phyloP scores from a whole-genome alignment of 805 yeast genomes.

The Debaryomyces prosopidis region DNA sequence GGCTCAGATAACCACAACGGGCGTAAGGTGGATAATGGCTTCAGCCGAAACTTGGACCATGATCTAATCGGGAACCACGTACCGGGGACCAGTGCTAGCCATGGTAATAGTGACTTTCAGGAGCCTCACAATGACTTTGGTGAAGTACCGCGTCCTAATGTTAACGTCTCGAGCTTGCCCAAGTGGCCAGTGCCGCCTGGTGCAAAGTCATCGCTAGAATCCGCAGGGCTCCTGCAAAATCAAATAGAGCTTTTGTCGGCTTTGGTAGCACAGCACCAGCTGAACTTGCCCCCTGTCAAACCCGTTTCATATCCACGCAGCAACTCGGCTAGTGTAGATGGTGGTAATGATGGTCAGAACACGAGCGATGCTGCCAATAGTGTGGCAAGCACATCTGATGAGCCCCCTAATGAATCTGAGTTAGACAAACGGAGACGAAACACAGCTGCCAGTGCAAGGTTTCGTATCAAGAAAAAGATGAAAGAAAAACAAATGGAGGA shows the following conservation, averaged over 20 bases:
- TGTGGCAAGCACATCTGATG: constrained; percentile 1
- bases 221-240: constrained; percentile 65
- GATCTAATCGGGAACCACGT: constrained; percentile 6
- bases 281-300: not conserved
- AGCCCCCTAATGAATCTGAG: constrained; percentile 14
- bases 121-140: not conserved
- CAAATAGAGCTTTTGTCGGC: constrained; percentile 77
- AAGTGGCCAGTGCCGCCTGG: constrained; percentile 72
- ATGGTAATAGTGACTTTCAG: constrained; percentile 6
- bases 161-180: constrained; percentile 49
- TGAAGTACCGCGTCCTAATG: constrained; percentile 2
- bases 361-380: not conserved
- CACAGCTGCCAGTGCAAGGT: constrained; percentile 67
- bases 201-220: constrained; percentile 60
- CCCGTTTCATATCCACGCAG: no score
- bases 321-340: not conserved
- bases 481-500: constrained; percentile 61
- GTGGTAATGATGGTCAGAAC: not conserved
- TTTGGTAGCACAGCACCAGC: constrained; percentile 67
- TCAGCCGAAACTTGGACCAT: constrained; percentile 3
- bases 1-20: not conserved
- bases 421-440: constrained; percentile 57
- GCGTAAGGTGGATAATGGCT: not conserved
- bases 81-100: constrained; percentile 1
- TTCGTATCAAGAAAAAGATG: constrained; percentile 60